Evolutionary conservation across 495 filamentous ascomycete species (phyloP).

Genomic region (Astrothelium subdiscretum): DNA sequence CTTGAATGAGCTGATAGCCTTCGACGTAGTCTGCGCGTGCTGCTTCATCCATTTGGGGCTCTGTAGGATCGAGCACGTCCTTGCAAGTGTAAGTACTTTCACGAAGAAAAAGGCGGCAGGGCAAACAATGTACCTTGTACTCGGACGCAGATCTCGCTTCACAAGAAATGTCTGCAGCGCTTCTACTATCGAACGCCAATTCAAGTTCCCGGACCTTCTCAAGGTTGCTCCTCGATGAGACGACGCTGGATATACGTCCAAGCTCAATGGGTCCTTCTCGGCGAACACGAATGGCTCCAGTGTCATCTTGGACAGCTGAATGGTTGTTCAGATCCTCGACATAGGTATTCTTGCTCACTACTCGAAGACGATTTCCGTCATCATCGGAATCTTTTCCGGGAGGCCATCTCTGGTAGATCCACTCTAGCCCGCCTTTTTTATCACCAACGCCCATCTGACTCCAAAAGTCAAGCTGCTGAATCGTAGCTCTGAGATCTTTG

Average conservation of each 20-base stretch:
- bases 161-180: constrained; percentile 28
- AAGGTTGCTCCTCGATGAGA: constrained; percentile 28
- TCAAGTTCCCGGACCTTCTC: constrained; percentile 12
- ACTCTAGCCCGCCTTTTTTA: constrained; percentile 72
- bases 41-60: constrained; percentile 47
- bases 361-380: constrained; percentile 54
- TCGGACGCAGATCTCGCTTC: constrained; percentile 27
- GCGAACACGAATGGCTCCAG: no score
- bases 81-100: constrained; percentile 2
- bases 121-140: constrained; percentile 27
- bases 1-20: constrained; percentile 49
- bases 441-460: constrained; percentile 95
- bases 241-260: not conserved
- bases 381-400: constrained; percentile 54
- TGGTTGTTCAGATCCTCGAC: not conserved
- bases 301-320: not conserved
- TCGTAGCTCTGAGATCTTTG: constrained; percentile 63
- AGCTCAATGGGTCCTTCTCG: not conserved
- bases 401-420: constrained; percentile 72
- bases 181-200: constrained; percentile 15
- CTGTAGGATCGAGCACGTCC: constrained; percentile 43
- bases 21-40: constrained; percentile 52
- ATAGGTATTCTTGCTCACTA: constrained; percentile 77
- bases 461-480: constrained; percentile 90
- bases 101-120: constrained; percentile 3